These are phyloP conservation scores for Coemansia reversa DNA, from an alignment of 192 early-diverging fungal species.

Conservation along the genomic window DNA sequence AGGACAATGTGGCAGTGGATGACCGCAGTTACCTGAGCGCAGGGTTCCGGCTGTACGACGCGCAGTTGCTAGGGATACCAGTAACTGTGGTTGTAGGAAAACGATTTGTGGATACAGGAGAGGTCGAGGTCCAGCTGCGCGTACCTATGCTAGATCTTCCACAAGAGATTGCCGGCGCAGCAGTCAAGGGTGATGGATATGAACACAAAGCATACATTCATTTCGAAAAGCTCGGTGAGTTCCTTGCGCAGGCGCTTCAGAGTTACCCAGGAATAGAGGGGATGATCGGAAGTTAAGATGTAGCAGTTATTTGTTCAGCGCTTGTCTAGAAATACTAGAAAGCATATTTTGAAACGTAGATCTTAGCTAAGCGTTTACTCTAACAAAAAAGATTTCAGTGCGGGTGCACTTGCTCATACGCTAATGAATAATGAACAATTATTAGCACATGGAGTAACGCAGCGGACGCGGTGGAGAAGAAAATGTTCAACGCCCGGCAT, in stretches of 20 bases:
- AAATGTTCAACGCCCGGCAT: too few relatives aligned
- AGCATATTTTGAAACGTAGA: too few relatives aligned
- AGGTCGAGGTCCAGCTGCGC: constrained; percentile 49
- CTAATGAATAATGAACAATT: too few relatives aligned
- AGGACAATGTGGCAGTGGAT: constrained; percentile 66
- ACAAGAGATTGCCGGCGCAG: constrained; percentile 1
- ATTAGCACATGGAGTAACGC: too few relatives aligned
- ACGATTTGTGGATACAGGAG: constrained; percentile 32
- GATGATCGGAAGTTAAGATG: too few relatives aligned
- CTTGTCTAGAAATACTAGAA: too few relatives aligned
- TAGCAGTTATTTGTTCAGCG: too few relatives aligned
- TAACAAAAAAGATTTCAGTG: too few relatives aligned
- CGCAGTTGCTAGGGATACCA: constrained; percentile 80
- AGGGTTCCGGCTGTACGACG: constrained; percentile 82
- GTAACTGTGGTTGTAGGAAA: constrained; percentile 74
- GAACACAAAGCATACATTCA: constrained; percentile 26
- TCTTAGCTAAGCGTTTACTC: too few relatives aligned
- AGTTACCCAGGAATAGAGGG: neutral
- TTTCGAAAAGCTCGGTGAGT: constrained; percentile 16
- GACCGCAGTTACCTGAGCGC: constrained; percentile 64
- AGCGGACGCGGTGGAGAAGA: too few relatives aligned
- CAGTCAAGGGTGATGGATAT: constrained; percentile 2
- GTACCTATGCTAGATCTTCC: constrained; percentile 20
- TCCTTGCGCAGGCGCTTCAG: constrained; percentile 20
- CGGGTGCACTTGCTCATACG: too few relatives aligned